Percentiles rank a stretch among this genome's conserved stretches.
phyloP scores from a whole-genome alignment of 2,329 filamentous ascomycete genomes.

The Dactylonectria macrodidyma region DNA sequence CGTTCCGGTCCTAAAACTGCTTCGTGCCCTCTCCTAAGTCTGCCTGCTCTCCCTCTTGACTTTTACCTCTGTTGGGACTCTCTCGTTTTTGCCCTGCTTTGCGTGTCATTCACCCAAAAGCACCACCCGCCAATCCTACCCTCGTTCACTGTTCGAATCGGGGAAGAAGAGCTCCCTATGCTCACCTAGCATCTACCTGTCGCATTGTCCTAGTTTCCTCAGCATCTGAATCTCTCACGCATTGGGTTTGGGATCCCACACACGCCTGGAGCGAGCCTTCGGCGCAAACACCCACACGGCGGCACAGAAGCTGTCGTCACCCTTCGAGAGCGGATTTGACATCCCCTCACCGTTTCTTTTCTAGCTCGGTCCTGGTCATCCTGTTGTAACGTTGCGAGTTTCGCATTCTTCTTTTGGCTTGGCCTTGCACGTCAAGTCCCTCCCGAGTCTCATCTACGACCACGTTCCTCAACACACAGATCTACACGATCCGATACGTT shows the following conservation, averaged over 20 bases:
- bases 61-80: conserved; percentile 36
- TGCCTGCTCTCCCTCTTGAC: conserved; percentile 28
- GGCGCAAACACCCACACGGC: conserved; percentile 32
- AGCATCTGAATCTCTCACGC: conserved; percentile 39
- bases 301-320: conserved; percentile 28
- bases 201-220: conserved; percentile 40
- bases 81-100: conserved; percentile 38
- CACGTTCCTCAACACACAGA: conserved; percentile 30
- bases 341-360: conserved; percentile 41
- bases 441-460: conserved; percentile 27
- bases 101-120: conserved; percentile 24
- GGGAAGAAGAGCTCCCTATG: conserved; percentile 27
- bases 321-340: conserved; percentile 44
- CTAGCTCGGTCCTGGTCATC: conserved; percentile 29
- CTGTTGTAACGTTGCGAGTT: conserved; percentile 40
- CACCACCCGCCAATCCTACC: conserved; percentile 29
- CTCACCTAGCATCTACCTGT: conserved; percentile 16
- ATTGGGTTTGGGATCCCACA: conserved; percentile 40
- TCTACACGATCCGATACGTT: conserved; percentile 24
- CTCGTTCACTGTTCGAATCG: conserved; percentile 37
- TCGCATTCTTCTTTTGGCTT: conserved; percentile 33
- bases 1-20: conserved; percentile 46
- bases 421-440: conserved; percentile 31
- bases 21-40: conserved; percentile 35
- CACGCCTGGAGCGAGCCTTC: conserved; percentile 46